Evolutionary conservation across 371 early-diverging fungal species (phyloP).

Genomic region (Circinella umbellata): DNA sequence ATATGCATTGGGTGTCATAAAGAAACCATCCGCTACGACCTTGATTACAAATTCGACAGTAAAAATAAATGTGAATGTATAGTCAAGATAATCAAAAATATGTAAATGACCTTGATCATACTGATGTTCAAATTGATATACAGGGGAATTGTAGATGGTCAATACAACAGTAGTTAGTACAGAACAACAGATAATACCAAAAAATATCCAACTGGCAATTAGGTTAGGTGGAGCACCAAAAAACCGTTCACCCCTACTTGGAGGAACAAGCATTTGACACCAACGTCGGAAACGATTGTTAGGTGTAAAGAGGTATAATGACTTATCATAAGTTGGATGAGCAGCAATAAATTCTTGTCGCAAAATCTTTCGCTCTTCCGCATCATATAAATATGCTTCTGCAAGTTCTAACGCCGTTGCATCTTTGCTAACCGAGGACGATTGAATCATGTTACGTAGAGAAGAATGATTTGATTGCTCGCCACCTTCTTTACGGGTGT

Average conservation of each 20-base stretch:
- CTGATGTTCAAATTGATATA: slow-evolving; percentile 54
- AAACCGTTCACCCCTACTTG: slow-evolving; percentile 57
- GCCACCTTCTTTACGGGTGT: slow-evolving; percentile 7
- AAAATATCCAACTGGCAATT: slow-evolving; percentile 49
- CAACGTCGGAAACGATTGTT: slow-evolving; percentile 56
- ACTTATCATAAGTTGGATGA: slow-evolving; percentile 68
- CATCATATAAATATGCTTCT: slow-evolving; percentile 38
- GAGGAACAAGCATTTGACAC: slow-evolving; percentile 61
- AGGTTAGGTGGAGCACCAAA: slow-evolving; percentile 54
- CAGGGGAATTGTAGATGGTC: slow-evolving; percentile 63
- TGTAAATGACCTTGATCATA: slow-evolving; percentile 22
- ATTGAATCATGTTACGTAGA: background rate
- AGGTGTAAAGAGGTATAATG: slow-evolving; percentile 60
- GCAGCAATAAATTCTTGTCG: slow-evolving; percentile 61
- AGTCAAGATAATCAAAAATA: slow-evolving; percentile 43
- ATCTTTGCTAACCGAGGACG: slow-evolving; percentile 5
- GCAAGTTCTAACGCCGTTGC: slow-evolving; percentile 28
- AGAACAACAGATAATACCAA: slow-evolving; percentile 47
- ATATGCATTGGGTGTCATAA: slow-evolving; percentile 72
- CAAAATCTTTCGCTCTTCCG: slow-evolving; percentile 50
- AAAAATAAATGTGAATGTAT: slow-evolving; percentile 61
- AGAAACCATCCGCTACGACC: slow-evolving; percentile 69
- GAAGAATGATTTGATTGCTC: background rate
- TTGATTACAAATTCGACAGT: slow-evolving; percentile 66
- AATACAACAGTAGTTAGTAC: slow-evolving; percentile 57